Base-by-base conservation (phyloP, 139 green algal species). In the Chlorella ohadii region DNA sequence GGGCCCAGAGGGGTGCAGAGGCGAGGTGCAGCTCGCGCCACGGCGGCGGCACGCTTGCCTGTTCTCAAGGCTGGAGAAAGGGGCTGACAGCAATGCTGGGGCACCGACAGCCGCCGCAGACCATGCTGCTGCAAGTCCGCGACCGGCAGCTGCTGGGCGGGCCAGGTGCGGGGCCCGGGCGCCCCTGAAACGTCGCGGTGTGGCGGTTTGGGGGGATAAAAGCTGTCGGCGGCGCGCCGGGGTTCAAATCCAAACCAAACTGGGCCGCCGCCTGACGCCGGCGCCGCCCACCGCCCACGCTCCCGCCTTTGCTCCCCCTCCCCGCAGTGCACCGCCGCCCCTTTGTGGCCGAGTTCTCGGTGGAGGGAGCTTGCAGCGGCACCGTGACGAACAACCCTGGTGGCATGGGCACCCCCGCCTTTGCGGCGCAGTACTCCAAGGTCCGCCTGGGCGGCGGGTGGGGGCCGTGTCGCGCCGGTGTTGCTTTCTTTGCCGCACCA, bases 401-500 rank as follows among this genome's bases (percentile, higher is more conserved):
- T 11, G 34, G 28, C 2, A 56, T 64, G 23, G 73, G 66, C 41
- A 70, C 81, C 17, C 84, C 86, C 3, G 83, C 86, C n/a, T 92
- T 89, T 70, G 81, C 84, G 22, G 76, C 85, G 12, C 55, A 83
- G 0, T 91, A 85, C 68, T 86, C 79, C 72, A 41, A 86, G 88
- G 88, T 85, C 59, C 61, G 66, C 13, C 44, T 6, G 11, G 70
- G 38, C 23, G 41, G 47, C 27, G 22, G 13, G 72, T 28, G 13
- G 28, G 41, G 23, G 5, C 23, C 6, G 33, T 64, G n/a, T 72
- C 61, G 56, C 65, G 33, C 44, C 34, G 31, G 9, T 27, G 22
- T 34, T 27, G 33, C 5, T 59, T 59, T 59, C 51, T 13, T 59
- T n/a, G n/a, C n/a, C n/a, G n/a, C n/a, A n/a, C n/a, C n/a, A n/a